Evolutionary conservation across 202 grass and related monocot species (phyloP), one percentile per base, ranked within the genome.

Genomic region (Eragrostis tef): DNA sequence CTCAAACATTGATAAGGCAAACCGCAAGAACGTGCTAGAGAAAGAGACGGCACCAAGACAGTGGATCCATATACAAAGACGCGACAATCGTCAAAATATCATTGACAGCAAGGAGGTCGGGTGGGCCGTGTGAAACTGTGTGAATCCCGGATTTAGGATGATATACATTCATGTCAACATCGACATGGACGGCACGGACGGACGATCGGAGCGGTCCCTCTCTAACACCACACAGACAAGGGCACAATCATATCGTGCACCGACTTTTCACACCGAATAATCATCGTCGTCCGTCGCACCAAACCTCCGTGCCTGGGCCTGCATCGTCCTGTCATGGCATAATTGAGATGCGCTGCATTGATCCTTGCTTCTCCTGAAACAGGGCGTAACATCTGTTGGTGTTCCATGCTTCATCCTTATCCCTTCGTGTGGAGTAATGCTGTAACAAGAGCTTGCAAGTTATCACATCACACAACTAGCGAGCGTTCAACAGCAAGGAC

Each of bases 71-170:
- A n/a, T 19, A 39, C 71, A 43, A 9, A 75, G 72, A 68, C 61
- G 60, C 29, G 7, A 20, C 60, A 2, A 31, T 19, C 50, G n/a
- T 56, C 39, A 64, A 43, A 42, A 27, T 65, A 15, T 69, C 29
- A 51, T 42, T 31, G 64, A 16, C 77, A 11, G 48, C 19, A 27
- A 31, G 0, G 44, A 10, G 14, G 13, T 67, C 3, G 29, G 17
- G 34, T 42, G 3, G 57, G 57, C 20, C 3, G 74, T 73, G 82
- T 82, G 78, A 73, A 67, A 44, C 17, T 4, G 74, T 73, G 82
- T 82, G 78, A 73, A 67, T 51, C 17, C 66, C 12, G 6, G 41
- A 43, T 59, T 67, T 44, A n/a, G 5, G 36, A 15, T 15, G 57
- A 50, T 39, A 21, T 14, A 0, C 24, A 53, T 58, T 20, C 77